A percentile compares a stretch with the other conserved stretches of the same genome.
Evolutionary conservation across 1,139 yeast genomes (phyloP).

Genomic region (Scheffersomyces titani): DNA sequence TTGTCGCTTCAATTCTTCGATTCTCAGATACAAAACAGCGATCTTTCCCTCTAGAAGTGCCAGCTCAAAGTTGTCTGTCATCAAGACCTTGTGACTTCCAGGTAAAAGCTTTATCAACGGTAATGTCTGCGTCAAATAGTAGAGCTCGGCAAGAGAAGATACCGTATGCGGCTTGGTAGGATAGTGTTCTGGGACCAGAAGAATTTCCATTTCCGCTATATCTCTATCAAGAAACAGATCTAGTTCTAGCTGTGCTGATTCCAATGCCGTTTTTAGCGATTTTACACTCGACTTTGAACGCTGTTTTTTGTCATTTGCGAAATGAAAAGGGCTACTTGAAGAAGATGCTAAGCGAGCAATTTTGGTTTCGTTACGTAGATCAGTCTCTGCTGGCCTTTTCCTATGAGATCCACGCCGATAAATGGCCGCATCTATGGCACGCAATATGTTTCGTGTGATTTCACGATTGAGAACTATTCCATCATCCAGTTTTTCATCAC

Average conservation of each 20-base stretch:
- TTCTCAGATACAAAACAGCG: conserved; percentile 87
- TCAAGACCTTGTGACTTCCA: conserved; percentile 79
- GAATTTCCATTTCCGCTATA: conserved; percentile 35
- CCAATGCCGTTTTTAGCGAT: conserved; percentile 22
- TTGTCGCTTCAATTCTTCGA: conserved; percentile 85
- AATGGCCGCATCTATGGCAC: neutral
- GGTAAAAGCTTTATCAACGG: conserved; percentile 83
- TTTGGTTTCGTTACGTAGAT: neutral
- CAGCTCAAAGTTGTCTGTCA: conserved; percentile 82
- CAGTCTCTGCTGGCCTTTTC: neutral
- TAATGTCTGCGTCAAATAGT: conserved; percentile 82
- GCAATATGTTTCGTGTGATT: neutral
- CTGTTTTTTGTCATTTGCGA: neutral
- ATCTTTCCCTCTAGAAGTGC: conserved; percentile 91
- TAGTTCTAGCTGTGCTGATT: conserved; percentile 23
- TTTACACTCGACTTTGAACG: conserved; percentile 10
- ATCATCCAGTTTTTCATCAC: neutral
- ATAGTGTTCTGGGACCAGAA: conserved; percentile 46
- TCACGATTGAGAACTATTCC: neutral
- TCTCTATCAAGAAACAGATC: conserved; percentile 25
- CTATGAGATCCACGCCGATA: neutral
- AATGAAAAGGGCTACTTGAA: neutral
- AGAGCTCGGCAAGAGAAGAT: conserved; percentile 79
- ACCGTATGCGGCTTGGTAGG: conserved; percentile 45
- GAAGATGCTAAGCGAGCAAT: neutral